Percentiles rank a stretch among this genome's conserved stretches.
These are phyloP conservation scores for Chaetomium fimeti DNA, from an alignment of 495 filamentous ascomycete genomes.

Conservation along the genomic window DNA sequence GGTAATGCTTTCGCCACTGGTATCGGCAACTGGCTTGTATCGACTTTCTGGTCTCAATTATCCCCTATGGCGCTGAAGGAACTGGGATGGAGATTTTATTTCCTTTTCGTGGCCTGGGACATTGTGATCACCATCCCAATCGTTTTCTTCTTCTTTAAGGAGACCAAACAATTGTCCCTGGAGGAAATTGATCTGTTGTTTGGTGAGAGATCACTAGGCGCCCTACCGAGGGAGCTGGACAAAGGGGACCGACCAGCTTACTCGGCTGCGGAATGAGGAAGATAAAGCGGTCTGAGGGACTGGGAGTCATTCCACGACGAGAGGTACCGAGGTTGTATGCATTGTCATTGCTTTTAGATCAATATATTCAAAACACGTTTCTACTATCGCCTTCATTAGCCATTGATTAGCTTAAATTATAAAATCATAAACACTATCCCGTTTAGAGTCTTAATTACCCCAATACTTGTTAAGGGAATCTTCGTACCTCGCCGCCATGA, in stretches of 20 bases:
- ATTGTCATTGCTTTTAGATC: background rate
- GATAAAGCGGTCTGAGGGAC: background rate
- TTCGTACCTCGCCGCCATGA: too few species aligned
- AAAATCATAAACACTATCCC: too few species aligned
- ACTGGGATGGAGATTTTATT: slow-evolving; percentile 50
- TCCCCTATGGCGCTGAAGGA: slow-evolving; percentile 49
- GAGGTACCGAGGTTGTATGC: too few species aligned
- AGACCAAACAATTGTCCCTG: slow-evolving; percentile 55
- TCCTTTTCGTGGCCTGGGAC: slow-evolving; percentile 42
- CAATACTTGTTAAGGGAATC: too few species aligned
- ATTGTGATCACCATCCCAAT: slow-evolving; percentile 36
- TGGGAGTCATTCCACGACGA: too few species aligned
- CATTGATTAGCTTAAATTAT: too few species aligned
- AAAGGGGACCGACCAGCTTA: slow-evolving; percentile 21
- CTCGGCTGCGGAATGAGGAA: background rate
- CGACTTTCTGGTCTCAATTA: slow-evolving; percentile 52
- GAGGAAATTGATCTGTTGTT: slow-evolving; percentile 60
- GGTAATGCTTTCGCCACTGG: slow-evolving; percentile 51
- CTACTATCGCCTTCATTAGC: too few species aligned
- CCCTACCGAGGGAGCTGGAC: slow-evolving; percentile 41
- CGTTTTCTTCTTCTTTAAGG: slow-evolving; percentile 55
- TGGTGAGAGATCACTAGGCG: slow-evolving; percentile 48
- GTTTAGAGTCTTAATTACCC: too few species aligned
- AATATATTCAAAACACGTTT: too few species aligned
- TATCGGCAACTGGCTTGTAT: slow-evolving; percentile 52